Percentiles rank a stretch among this genome's conserved stretches.
These are phyloP conservation scores for Eucalyptus urophylla DNA, from an alignment of 345 rosid genomes.

Conservation along the genomic window DNA sequence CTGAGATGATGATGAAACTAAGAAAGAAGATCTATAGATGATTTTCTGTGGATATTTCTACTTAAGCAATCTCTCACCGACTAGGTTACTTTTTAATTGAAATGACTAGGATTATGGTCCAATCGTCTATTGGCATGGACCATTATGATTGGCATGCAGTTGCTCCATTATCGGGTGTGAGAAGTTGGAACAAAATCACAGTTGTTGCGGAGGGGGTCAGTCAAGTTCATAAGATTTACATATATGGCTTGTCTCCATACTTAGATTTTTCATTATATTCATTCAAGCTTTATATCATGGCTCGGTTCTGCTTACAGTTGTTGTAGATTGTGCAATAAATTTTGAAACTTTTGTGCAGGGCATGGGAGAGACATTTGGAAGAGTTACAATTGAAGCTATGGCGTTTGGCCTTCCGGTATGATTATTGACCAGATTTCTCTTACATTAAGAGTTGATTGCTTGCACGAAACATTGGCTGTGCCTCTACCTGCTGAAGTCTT, in stretches of 20 bases:
- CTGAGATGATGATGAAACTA: not conserved
- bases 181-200: not conserved
- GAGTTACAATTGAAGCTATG: constrained; percentile 99
- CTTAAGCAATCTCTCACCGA: not conserved
- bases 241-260: not conserved
- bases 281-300: not conserved
- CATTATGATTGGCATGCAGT: not conserved
- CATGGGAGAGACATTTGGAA: constrained; percentile 93
- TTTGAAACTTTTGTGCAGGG: constrained; percentile 31
- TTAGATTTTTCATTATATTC: not conserved
- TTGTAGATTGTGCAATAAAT: not conserved
- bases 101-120: not conserved
- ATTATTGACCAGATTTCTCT: not conserved
- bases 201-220: not conserved
- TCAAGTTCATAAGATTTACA: not conserved
- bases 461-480: not conserved
- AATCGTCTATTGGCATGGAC: not conserved
- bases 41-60: not conserved
- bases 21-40: not conserved
- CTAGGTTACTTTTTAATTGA: not conserved
- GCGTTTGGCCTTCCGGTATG: constrained; percentile 84
- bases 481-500: not conserved
- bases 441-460: not conserved
- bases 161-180: not conserved
- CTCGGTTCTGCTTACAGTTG: not conserved